Base-by-base conservation (phyloP, 2,329 filamentous ascomycete genomes). In the Rhinocladiella similis region DNA sequence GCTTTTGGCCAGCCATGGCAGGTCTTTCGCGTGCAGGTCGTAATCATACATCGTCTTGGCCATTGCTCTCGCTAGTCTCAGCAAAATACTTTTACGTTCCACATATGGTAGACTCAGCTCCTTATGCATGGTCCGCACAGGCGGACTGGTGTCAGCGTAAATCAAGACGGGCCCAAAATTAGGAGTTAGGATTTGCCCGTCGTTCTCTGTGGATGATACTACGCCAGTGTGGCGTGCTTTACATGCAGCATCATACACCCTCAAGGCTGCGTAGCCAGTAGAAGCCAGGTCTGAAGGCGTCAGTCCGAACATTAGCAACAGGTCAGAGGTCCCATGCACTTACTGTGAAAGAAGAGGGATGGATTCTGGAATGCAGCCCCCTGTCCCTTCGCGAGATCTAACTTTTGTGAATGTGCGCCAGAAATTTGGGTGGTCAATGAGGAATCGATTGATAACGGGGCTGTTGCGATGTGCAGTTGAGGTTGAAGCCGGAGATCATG, bases 231-330 rank as follows among this genome's bases (percentile, higher is more conserved):
- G 6, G 3, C 29, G 6, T 3, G 29, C 29, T 33, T 12, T 33
- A 12, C 29, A 45, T n/a, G 36, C 36, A 36, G 39, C 27, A 10
- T 42, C 39, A 33, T 58, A 58, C 33, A 58, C 3, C 22, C 39
- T 48, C 45, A 61, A 33, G 7, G 41, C 48, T 2, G 52, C 59
- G 36, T 58, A 58, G 27, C 54, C 48, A 19, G 55, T 55, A 5
- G 54, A 58, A 39, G 55, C 52, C 9, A 61, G 53, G 49, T 57
- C 59, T 61, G 27, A 5, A 10, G 7, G 20, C 16, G 45, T 61
- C 20, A 61, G 52, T 12, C 29, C 10, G 29, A 33, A 12, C 20
- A 5, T 1, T 5, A 19, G 13, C 6, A 47, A 35, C 45, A 16
- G 10, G 19, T 27, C n/a, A 6, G 22, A 12, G 25, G 13, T 5